Percentiles rank a stretch among this genome's conserved stretches.
These are phyloP conservation scores for Sonneratia caseolaris DNA, from an alignment of 345 rosid genomes.

Conservation along the genomic window DNA sequence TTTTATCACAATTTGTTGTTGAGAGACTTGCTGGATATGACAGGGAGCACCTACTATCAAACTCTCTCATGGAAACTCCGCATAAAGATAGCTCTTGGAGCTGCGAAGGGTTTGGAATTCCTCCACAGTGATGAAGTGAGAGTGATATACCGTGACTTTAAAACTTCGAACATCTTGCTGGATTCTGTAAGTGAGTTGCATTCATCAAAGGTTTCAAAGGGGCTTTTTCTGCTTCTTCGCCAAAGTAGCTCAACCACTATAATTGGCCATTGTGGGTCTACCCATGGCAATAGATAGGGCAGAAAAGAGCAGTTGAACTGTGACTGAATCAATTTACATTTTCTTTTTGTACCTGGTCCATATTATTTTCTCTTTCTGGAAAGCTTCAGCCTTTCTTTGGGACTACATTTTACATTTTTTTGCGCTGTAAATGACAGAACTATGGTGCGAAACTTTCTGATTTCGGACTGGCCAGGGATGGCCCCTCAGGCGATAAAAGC, in stretches of 20 bases:
- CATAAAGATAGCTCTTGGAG: slow-evolving; percentile 77
- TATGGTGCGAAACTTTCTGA: slow-evolving; percentile 42
- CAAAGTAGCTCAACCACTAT: not conserved
- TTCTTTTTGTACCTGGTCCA: no score
- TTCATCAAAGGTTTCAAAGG: not conserved
- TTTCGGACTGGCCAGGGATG: slow-evolving; percentile 48
- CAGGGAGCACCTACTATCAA: slow-evolving; percentile 52
- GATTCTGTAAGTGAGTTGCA: slow-evolving; percentile 41
- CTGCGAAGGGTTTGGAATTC: slow-evolving; percentile 88
- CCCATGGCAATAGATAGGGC: not conserved
- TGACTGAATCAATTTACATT: not conserved
- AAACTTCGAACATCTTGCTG: slow-evolving; percentile 72
- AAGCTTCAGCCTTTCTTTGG: not conserved
- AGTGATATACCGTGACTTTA: slow-evolving; percentile 90
- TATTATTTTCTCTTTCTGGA: not conserved
- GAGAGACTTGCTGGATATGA: slow-evolving; percentile 8
- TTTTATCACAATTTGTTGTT: not conserved
- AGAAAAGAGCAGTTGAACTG: not conserved
- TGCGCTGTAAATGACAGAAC: slow-evolving; percentile 13
- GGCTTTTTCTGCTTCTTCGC: not conserved
- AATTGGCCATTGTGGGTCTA: not conserved
- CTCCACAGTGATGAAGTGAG: slow-evolving; percentile 73
- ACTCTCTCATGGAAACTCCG: slow-evolving; percentile 85
- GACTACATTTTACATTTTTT: not conserved
- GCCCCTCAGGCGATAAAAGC: slow-evolving; percentile 38